Evolutionary conservation across 768 basidiomycete genomes (phyloP).

Genomic region (Xerocomellus intermedius): DNA sequence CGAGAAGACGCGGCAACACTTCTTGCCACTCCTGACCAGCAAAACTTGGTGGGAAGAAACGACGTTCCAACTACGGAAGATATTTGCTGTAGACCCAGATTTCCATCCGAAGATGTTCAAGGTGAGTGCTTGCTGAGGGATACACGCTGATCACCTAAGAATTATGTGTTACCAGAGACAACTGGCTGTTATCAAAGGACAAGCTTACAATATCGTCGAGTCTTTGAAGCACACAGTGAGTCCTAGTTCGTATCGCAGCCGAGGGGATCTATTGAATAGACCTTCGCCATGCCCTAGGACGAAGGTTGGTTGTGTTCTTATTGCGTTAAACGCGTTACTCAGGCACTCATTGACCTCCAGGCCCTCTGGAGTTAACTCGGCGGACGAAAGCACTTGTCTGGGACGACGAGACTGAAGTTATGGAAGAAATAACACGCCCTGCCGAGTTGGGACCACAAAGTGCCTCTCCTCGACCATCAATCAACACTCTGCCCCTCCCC

Average conservation of each 20-base stretch:
- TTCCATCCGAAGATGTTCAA: constrained; percentile 90
- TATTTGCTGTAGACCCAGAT: constrained; percentile 81
- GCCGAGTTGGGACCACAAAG: constrained; percentile 35
- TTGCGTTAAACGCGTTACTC: neutral
- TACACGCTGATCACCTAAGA: constrained; percentile 1
- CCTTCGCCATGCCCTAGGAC: constrained; percentile 47
- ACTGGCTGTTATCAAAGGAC: constrained; percentile 90
- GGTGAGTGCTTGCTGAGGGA: constrained; percentile 39
- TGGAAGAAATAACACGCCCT: constrained; percentile 46
- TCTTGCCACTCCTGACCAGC: constrained; percentile 77
- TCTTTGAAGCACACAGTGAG: constrained; percentile 74
- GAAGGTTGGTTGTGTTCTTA: constrained; percentile 51
- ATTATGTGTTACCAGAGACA: constrained; percentile 54
- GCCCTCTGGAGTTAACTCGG: constrained; percentile 89
- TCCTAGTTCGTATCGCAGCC: constrained; percentile 11
- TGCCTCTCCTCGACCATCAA: constrained; percentile 59
- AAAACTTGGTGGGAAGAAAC: constrained; percentile 92
- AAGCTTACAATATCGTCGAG: constrained; percentile 88
- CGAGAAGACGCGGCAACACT: constrained; percentile 76
- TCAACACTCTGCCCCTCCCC: constrained; percentile 59
- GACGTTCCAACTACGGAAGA: constrained; percentile 67
- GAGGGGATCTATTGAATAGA: constrained; percentile 1
- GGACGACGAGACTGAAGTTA: constrained; percentile 80
- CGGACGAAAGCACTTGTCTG: constrained; percentile 77
- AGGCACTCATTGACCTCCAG: constrained; percentile 37